These are phyloP conservation scores for Telfairia occidentalis DNA, from an alignment of 331 rosid species.

Conservation along the genomic window DNA sequence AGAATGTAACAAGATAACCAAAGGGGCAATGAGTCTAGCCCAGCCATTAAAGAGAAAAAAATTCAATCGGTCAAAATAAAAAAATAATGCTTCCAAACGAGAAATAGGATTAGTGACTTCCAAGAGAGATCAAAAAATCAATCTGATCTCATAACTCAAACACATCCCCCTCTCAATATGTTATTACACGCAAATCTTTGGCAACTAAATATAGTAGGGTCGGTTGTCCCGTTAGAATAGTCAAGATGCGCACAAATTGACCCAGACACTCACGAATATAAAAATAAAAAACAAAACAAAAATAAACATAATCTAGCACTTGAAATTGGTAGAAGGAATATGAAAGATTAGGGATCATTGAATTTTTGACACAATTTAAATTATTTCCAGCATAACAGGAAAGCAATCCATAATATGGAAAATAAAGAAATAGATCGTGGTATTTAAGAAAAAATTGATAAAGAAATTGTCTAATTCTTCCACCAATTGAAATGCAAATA, in stretches of 20 bases:
- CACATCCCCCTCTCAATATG: neutral
- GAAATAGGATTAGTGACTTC: neutral
- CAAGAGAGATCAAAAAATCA: neutral
- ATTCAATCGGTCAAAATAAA: neutral
- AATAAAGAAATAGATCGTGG: neutral
- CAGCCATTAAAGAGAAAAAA: neutral
- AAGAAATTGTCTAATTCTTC: neutral
- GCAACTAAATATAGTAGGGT: too few species aligned
- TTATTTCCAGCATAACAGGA: neutral
- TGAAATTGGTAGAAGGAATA: neutral
- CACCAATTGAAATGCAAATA: conserved; percentile 18
- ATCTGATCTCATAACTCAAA: neutral
- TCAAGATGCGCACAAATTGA: too few species aligned
- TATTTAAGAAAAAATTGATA: neutral
- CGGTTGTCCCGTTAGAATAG: too few species aligned
- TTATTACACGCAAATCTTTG: neutral
- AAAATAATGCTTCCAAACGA: neutral
- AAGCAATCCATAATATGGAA: neutral
- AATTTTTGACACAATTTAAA: neutral
- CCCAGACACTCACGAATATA: too few species aligned
- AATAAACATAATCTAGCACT: neutral
- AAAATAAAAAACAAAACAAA: too few species aligned
- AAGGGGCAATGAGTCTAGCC: neutral
- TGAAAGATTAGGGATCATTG: neutral
- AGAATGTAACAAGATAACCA: neutral